Conservation (phyloP, 331 rosid genomes). For the Pyracantha coccinea region DNA sequence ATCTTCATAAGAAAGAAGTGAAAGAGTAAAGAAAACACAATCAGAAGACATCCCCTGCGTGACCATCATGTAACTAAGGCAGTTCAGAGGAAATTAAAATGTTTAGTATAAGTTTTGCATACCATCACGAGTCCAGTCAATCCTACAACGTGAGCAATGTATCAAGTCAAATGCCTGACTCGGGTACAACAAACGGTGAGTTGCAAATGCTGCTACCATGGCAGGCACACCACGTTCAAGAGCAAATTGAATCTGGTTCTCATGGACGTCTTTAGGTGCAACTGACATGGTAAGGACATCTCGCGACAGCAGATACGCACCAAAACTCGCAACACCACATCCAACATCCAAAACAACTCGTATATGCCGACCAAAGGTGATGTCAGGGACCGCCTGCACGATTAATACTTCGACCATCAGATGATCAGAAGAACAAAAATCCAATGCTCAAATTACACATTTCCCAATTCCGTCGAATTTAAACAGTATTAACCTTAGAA, state of each 20-base stretch:
- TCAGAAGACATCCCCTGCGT: constrained; percentile 8
- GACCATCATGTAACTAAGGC: background rate
- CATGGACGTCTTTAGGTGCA: constrained; percentile 97
- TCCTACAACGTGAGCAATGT: constrained; percentile 94
- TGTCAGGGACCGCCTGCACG: constrained; percentile 67
- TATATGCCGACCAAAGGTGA: constrained; percentile 59
- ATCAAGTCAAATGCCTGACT: constrained; percentile 95
- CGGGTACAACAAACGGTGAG: constrained; percentile 75
- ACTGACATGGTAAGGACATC: constrained; percentile 81
- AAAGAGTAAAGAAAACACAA: background rate
- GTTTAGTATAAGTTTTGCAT: constrained; percentile 4
- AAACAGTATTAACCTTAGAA: constrained; percentile 43
- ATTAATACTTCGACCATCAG: constrained; percentile 20
- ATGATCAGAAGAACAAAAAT: background rate
- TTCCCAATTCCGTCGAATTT: background rate
- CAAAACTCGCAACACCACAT: constrained; percentile 96
- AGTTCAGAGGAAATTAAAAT: background rate
- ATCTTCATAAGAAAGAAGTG: constrained; percentile 47
- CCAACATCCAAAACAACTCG: constrained; percentile 90
- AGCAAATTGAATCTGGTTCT: constrained; percentile 95
- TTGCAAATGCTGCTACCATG: constrained; percentile 84
- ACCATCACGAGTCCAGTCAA: constrained; percentile 96
- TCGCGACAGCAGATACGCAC: constrained; percentile 72
- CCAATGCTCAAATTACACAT: background rate
- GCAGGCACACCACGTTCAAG: constrained; percentile 99